Percentiles rank a stretch among this genome's conserved stretches.
Evolutionary conservation across 108 stramenopile species (phyloP).

Genomic region (Stephanodiscus triporus): DNA sequence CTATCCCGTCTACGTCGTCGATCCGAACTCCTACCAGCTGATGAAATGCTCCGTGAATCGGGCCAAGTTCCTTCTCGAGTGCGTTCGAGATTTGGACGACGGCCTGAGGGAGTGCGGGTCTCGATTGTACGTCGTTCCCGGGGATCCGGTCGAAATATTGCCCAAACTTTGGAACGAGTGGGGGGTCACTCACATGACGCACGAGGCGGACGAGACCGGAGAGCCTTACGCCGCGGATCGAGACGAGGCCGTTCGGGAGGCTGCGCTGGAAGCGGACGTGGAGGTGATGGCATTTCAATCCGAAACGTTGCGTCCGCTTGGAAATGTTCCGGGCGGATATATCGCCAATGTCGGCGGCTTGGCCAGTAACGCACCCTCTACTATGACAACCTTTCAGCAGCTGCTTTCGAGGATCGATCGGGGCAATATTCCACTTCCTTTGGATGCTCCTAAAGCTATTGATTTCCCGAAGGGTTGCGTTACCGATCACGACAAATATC

Average conservation of each 20-base stretch:
- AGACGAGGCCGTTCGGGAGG: constrained; percentile 64
- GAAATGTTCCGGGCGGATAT: constrained; percentile 34
- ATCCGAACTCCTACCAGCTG: constrained; percentile 76
- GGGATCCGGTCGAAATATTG: constrained; percentile 78
- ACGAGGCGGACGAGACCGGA: constrained; percentile 70
- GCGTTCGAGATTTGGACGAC: constrained; percentile 75
- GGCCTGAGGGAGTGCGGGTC: constrained; percentile 63
- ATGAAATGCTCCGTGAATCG: constrained; percentile 66
- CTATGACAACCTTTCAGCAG: constrained; percentile 63
- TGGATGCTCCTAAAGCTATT: constrained; percentile 25
- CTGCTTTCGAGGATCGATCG: constrained; percentile 49
- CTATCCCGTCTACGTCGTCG: constrained; percentile 81
- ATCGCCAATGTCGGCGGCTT: constrained; percentile 40
- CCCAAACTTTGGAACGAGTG: constrained; percentile 69
- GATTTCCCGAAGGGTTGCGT: constrained; percentile 26
- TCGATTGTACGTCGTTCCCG: constrained; percentile 72
- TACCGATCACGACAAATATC: constrained; percentile 23
- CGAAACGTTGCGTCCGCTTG: constrained; percentile 56
- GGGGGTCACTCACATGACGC: constrained; percentile 66
- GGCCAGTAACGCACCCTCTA: constrained; percentile 40
- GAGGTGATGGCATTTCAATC: constrained; percentile 47
- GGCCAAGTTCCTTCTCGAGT: constrained; percentile 89
- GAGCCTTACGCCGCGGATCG: constrained; percentile 66
- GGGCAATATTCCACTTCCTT: constrained; percentile 40
- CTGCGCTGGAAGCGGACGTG: constrained; percentile 48